Percentiles rank a stretch among this genome's conserved stretches.
phyloP scores from a whole-genome alignment of 768 basidiomycete genomes.

The Brasilioporus rufonigricans region DNA sequence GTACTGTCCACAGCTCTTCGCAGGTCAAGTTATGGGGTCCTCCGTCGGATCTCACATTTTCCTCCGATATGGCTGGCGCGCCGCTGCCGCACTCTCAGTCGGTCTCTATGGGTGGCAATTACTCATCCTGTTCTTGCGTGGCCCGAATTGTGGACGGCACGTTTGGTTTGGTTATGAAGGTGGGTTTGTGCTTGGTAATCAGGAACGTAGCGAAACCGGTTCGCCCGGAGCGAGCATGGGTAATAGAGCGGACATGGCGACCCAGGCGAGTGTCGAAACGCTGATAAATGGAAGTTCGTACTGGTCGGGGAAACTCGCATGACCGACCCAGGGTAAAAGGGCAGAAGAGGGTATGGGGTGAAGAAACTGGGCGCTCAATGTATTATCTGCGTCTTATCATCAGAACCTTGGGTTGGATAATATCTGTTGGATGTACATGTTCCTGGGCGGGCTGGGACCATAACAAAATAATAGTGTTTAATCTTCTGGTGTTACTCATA shows the following conservation, averaged over 20 bases:
- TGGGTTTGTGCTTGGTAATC: conserved; percentile 32
- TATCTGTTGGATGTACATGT: neutral
- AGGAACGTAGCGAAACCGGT: neutral
- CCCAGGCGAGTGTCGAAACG: conserved; percentile 1
- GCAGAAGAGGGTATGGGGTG: neutral
- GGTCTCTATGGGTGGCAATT: conserved; percentile 36
- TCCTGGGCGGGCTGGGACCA: neutral
- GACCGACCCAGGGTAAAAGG: neutral
- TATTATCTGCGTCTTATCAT: neutral
- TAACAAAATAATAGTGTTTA: neutral
- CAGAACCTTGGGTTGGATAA: no score
- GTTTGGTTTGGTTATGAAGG: conserved; percentile 65
- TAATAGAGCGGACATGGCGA: neutral
- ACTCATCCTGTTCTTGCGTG: conserved; percentile 35
- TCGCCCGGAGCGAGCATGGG: neutral
- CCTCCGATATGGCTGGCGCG: conserved; percentile 39
- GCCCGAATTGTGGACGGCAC: conserved; percentile 35
- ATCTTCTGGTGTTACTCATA: no score
- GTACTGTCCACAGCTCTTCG: conserved; percentile 22
- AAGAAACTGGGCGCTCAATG: neutral
- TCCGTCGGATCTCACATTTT: conserved; percentile 42
- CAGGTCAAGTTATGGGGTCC: conserved; percentile 44
- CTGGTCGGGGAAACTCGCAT: conserved; percentile 3
- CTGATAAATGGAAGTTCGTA: conserved; percentile 3
- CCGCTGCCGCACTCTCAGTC: conserved; percentile 32